Conservation (phyloP, 768 basidiomycete species). For the Leucogyrophana mollusca region DNA sequence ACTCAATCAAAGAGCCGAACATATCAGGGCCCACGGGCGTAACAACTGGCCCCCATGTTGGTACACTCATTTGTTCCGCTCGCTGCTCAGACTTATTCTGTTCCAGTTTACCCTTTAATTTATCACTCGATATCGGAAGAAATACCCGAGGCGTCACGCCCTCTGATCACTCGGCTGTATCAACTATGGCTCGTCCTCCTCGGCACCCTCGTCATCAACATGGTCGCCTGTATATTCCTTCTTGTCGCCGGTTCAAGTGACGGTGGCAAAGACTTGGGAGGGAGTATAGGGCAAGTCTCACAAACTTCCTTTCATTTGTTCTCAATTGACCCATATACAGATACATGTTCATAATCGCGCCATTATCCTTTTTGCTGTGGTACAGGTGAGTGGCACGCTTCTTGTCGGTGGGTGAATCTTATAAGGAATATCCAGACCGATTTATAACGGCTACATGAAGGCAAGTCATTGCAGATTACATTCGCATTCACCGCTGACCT, state of each 20-base stretch:
- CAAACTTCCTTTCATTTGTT: constrained; percentile 19
- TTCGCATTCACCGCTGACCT: constrained; percentile 19
- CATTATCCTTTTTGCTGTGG: constrained; percentile 89
- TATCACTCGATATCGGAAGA: constrained; percentile 92
- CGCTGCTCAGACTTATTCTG: constrained; percentile 18
- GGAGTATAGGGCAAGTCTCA: constrained; percentile 71
- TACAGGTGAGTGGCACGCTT: constrained; percentile 64
- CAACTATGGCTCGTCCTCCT: constrained; percentile 92
- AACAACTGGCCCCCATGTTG: constrained; percentile 94
- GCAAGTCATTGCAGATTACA: constrained; percentile 41
- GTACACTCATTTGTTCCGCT: constrained; percentile 28
- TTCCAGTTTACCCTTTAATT: constrained; percentile 86
- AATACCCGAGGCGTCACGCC: constrained; percentile 78
- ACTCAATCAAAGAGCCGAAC: constrained; percentile 63
- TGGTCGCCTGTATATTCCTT: constrained; percentile 86
- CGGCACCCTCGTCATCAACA: constrained; percentile 81
- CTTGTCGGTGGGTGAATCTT: constrained; percentile 5
- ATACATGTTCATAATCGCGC: constrained; percentile 75
- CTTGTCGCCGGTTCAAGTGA: constrained; percentile 74
- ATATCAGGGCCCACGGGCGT: constrained; percentile 70
- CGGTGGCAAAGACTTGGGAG: constrained; percentile 78
- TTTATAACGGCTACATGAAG: constrained; percentile 98
- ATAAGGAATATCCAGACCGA: constrained; percentile 55
- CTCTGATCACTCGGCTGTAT: constrained; percentile 83
- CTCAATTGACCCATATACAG: constrained; percentile 36